These are phyloP conservation scores for Capsella bursapastoris DNA, from an alignment of 345 rosid species.

Conservation along the genomic window DNA sequence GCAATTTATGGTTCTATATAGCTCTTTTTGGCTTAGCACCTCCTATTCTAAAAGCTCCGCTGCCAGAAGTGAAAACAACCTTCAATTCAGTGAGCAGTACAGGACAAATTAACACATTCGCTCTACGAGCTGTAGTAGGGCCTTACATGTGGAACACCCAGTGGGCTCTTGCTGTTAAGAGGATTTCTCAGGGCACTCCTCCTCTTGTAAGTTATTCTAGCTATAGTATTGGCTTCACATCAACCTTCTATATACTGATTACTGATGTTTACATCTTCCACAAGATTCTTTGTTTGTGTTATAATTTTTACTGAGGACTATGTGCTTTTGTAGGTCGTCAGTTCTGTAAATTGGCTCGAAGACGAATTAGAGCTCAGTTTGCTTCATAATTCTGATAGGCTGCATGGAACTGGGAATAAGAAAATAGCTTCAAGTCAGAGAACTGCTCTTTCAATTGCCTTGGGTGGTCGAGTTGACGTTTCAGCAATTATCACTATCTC, in stretches of 20 bases:
- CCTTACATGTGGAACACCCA: constrained; percentile 85
- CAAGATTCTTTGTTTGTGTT: background rate
- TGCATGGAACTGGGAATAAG: constrained; percentile 76
- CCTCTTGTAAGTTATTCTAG: constrained; percentile 79
- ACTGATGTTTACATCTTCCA: background rate
- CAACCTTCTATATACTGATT: constrained; percentile 16
- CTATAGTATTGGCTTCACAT: background rate
- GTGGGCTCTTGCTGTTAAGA: constrained; percentile 85
- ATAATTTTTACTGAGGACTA: constrained; percentile 6
- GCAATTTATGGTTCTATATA: constrained; percentile 92
- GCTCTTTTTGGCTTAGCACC: constrained; percentile 97
- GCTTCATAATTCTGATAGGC: constrained; percentile 80
- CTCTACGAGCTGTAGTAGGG: constrained; percentile 87
- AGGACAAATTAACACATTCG: constrained; percentile 57
- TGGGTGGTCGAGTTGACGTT: constrained; percentile 83
- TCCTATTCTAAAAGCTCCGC: constrained; percentile 61
- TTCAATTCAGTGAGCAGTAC: constrained; percentile 64
- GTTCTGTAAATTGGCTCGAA: constrained; percentile 98
- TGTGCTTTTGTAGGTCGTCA: constrained; percentile 63
- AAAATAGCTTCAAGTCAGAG: constrained; percentile 79
- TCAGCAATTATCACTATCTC: constrained; percentile 83
- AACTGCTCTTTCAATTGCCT: constrained; percentile 80
- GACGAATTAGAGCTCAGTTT: constrained; percentile 92
- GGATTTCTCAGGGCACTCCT: constrained; percentile 92
- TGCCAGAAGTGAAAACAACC: constrained; percentile 56